These are phyloP conservation scores for Pythium volutum DNA, from an alignment of 352 stramenopile genomes.

Conservation along the genomic window DNA sequence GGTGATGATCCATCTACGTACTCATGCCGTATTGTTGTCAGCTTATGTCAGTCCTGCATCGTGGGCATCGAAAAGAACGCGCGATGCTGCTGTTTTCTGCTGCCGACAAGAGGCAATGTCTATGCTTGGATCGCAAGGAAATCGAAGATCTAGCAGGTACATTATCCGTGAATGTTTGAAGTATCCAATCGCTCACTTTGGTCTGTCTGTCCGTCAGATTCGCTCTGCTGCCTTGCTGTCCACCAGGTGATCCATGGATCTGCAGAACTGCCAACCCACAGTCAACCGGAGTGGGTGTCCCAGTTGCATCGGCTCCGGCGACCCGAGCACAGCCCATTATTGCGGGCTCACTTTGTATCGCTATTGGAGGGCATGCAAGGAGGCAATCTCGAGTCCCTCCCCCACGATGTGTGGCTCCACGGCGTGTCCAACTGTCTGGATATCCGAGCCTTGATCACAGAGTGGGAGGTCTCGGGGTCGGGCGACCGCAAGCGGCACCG, in stretches of 20 bases:
- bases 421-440: slow-evolving; percentile 18
- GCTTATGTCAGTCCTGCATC: slow-evolving; percentile 27
- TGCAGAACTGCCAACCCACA: background rate
- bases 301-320: background rate
- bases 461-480: background rate
- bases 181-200: background rate
- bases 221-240: slow-evolving; percentile 43
- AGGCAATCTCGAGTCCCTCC: slow-evolving; percentile 21
- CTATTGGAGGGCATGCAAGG: slow-evolving; percentile 37
- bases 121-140: slow-evolving; percentile 34
- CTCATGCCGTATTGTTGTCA: background rate
- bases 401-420: slow-evolving; percentile 36
- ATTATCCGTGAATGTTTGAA: no score
- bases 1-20: background rate
- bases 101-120: slow-evolving; percentile 25
- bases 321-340: slow-evolving; percentile 36
- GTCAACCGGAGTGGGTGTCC: background rate
- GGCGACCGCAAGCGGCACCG: background rate
- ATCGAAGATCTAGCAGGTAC: slow-evolving; percentile 50
- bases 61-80: slow-evolving; percentile 47
- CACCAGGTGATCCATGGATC: slow-evolving; percentile 18
- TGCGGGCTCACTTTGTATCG: slow-evolving; percentile 44
- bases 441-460: background rate
- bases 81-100: slow-evolving; percentile 46
- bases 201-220: slow-evolving; percentile 24